Percentiles rank a stretch among this genome's conserved stretches.
phyloP scores from a whole-genome alignment of 352 stramenopile genomes.

The Aphanomyces stellatus region DNA sequence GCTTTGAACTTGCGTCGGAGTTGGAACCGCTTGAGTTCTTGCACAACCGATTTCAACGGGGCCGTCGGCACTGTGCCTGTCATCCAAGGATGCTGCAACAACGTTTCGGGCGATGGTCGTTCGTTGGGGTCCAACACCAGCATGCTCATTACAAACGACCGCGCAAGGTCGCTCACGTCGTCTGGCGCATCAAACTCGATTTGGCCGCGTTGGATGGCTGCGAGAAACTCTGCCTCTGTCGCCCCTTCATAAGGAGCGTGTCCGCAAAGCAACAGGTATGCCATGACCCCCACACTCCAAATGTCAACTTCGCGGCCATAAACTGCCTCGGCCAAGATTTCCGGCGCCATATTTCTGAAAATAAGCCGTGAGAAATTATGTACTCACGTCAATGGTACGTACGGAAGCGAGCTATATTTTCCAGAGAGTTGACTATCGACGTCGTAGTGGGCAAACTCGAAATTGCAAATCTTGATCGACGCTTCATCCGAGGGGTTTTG shows the following conservation, averaged over 20 bases:
- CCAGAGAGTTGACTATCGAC: conserved; percentile 40
- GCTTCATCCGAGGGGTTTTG: conserved; percentile 60
- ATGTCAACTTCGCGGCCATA: conserved; percentile 83
- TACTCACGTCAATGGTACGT: conserved; percentile 55
- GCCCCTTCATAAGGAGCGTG: conserved; percentile 90
- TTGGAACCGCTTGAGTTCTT: conserved; percentile 89
- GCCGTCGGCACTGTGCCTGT: conserved; percentile 50
- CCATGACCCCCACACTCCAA: conserved; percentile 78
- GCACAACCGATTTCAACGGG: conserved; percentile 77
- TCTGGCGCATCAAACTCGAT: conserved; percentile 90
- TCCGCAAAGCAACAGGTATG: conserved; percentile 93
- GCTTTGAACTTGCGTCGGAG: conserved; percentile 91
- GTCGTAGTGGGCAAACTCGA: conserved; percentile 75
- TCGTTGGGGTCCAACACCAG: conserved; percentile 84
- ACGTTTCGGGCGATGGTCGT: conserved; percentile 51
- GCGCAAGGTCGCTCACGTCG: conserved; percentile 87
- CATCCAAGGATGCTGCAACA: conserved; percentile 81
- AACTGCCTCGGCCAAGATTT: conserved; percentile 73
- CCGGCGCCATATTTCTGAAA: conserved; percentile 64
- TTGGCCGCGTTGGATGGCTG: conserved; percentile 56
- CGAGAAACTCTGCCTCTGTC: conserved; percentile 61
- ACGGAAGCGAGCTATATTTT: conserved; percentile 65
- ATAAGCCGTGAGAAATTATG: conserved; percentile 39
- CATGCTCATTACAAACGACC: conserved; percentile 90
- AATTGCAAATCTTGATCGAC: conserved; percentile 78